Evolutionary conservation across 306 rosid genomes (phyloP), one percentile per base, ranked within the genome.

Genomic region (Inga laurina): DNA sequence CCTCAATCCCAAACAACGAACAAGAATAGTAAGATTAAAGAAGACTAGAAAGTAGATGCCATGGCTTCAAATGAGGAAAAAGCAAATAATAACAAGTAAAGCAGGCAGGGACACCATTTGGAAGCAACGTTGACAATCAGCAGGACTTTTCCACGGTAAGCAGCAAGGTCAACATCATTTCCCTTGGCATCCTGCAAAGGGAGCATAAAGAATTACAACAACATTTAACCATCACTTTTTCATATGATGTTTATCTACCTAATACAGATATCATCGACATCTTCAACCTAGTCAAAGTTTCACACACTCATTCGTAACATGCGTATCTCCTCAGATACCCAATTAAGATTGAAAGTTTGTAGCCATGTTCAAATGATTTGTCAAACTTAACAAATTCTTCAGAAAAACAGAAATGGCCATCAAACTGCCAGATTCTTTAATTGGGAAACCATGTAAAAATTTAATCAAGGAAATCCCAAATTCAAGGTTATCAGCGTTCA

Each of bases 121-220:
- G 97, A 95, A 82, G 98, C 98, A 95, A 95, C 98, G 81, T 95
- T 95, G 82, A 91, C 85, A 71, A 95, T 85, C 51, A 93, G 89
- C 0, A 95, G 79, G 68, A 95, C 94, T 83, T 93, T 93, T 24
- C 97, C 98, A 67, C 83, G 89, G 85, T 89, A 95, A 56, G 78
- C 81, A 65, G 89, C 35, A 80, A 93, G 93, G 80, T 90, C 89
- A 12, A 88, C 85, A 82, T 88, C 93, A 65, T 85, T 81, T n/a
- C 95, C 98, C 81, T 88, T 86, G 22, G 82, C 88, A 90, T 95
- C 92, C 98, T 95, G 88, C 86, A 84, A 75, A 51, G n/a, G 12
- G 7, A 73, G 24, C 10, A 3, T 19, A 59, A 59, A 8, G 66
- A 35, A 70, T 21, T 34, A 19, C 52, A 44, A 22, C 54, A 43